phyloP scores from a whole-genome alignment of 805 yeast species.

The Saturnispora saitoi region DNA sequence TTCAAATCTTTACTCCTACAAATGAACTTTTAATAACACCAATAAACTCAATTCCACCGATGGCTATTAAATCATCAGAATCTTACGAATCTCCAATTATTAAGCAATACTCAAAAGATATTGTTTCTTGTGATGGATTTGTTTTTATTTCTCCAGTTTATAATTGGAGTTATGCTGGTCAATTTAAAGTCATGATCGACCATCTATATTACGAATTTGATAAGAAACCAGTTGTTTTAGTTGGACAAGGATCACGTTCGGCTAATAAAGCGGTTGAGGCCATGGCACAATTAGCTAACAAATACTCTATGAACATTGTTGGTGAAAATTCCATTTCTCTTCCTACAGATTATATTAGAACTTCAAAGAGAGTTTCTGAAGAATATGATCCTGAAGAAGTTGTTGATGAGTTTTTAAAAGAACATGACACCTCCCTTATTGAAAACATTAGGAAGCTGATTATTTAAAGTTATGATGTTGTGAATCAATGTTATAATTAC shows the following conservation, averaged over 20 bases:
- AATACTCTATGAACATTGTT: slow-evolving; percentile 4
- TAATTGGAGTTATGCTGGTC: slow-evolving; percentile 9
- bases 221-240: slow-evolving; percentile 5
- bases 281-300: slow-evolving; percentile 2
- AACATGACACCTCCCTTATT: slow-evolving; percentile 3
- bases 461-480: not conserved
- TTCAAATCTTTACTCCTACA: slow-evolving; percentile 7
- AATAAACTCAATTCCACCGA: slow-evolving; percentile 1
- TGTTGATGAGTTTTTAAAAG: slow-evolving; percentile 7
- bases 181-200: slow-evolving; percentile 11
- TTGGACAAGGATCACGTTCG: slow-evolving; percentile 5
- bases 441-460: not conserved
- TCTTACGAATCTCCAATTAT: slow-evolving; percentile 1
- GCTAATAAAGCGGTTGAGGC: not conserved
- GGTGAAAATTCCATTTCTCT: slow-evolving; percentile 6
- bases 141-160: slow-evolving; percentile 11
- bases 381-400: slow-evolving; percentile 3
- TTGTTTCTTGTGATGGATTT: slow-evolving; percentile 7
- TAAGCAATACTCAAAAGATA: not conserved
- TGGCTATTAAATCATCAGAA: slow-evolving; percentile 4
- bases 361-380: slow-evolving; percentile 2
- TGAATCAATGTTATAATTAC: too few species aligned
- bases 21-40: slow-evolving; percentile 2
- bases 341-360: slow-evolving; percentile 5
- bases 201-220: slow-evolving; percentile 10